These are phyloP conservation scores for Fragaria vesca DNA, from an alignment of 306 rosid species.

Conservation along the genomic window DNA sequence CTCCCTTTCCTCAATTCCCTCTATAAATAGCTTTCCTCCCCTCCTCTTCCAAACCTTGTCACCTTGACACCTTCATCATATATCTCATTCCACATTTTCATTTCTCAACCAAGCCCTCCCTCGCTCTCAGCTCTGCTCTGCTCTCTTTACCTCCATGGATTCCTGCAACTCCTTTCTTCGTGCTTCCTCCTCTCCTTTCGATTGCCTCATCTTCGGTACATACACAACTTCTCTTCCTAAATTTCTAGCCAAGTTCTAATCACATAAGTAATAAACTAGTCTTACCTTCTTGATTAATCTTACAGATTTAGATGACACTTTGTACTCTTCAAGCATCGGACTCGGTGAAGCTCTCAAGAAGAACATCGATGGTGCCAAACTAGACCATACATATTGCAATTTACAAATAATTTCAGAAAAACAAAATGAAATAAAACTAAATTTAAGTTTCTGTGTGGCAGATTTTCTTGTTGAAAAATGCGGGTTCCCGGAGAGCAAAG, in stretches of 20 bases:
- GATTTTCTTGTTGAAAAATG: conserved; percentile 65
- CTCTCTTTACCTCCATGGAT: conserved; percentile 24
- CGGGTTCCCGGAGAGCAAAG: conserved; percentile 60
- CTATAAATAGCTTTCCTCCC: neutral
- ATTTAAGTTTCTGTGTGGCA: neutral
- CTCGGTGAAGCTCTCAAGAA: conserved; percentile 52
- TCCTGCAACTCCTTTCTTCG: conserved; percentile 11
- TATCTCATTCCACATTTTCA: neutral
- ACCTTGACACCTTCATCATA: neutral
- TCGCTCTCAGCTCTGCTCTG: neutral
- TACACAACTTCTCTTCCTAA: neutral
- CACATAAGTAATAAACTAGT: neutral
- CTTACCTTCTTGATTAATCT: neutral
- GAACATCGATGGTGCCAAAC: conserved; percentile 61
- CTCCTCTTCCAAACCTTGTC: neutral
- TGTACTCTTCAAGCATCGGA: conserved; percentile 65
- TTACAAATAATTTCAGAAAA: neutral
- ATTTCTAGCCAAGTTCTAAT: neutral
- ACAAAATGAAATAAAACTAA: neutral
- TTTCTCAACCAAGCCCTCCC: neutral
- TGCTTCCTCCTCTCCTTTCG: conserved; percentile 23
- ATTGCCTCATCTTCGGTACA: conserved; percentile 24
- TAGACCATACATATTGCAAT: neutral
- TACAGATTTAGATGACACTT: conserved; percentile 83
- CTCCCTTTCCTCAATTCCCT: neutral